Evolutionary conservation across 352 stramenopile genomes (phyloP).

Genomic region (Globisporangium heterothallicum): DNA sequence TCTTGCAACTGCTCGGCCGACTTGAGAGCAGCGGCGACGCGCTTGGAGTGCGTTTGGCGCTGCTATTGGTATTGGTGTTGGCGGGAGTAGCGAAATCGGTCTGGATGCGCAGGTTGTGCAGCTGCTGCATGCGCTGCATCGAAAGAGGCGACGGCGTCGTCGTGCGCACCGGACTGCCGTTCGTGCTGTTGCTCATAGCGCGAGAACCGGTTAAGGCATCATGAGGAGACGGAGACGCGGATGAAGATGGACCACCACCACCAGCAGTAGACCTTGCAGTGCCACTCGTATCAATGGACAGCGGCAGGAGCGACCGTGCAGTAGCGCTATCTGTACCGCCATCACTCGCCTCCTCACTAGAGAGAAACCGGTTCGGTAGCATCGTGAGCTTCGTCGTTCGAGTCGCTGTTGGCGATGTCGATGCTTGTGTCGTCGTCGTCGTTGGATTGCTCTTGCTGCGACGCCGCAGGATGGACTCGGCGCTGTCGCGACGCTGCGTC

Average conservation of each 20-base stretch:
- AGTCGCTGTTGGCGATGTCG: background rate
- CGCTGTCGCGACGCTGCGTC: background rate
- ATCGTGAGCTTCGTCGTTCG: constrained; percentile 3
- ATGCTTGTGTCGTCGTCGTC: background rate
- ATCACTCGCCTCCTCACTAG: background rate
- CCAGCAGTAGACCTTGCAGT: background rate
- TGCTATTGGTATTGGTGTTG: too few relatives aligned
- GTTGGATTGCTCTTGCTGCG: constrained; percentile 9
- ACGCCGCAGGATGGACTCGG: constrained; percentile 3
- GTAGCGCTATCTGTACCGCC: background rate
- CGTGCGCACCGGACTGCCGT: background rate
- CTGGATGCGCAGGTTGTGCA: constrained; percentile 29
- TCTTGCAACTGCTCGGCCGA: background rate
- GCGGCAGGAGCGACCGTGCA: background rate
- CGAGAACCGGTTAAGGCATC: background rate
- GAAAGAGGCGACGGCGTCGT: constrained; percentile 18
- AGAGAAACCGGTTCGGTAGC: constrained; percentile 5
- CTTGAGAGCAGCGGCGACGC: constrained; percentile 3
- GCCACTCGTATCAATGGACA: background rate
- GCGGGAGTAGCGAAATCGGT: constrained; percentile 20
- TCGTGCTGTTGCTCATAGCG: constrained; percentile 4
- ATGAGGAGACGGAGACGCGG: background rate
- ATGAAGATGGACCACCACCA: background rate
- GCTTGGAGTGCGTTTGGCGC: too few relatives aligned
- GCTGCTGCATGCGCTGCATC: constrained; percentile 30